Evolutionary conservation across 116 monocot genomes (phyloP), one percentile per base, ranked within the genome.

Genomic region (Posidonia oceanica): DNA sequence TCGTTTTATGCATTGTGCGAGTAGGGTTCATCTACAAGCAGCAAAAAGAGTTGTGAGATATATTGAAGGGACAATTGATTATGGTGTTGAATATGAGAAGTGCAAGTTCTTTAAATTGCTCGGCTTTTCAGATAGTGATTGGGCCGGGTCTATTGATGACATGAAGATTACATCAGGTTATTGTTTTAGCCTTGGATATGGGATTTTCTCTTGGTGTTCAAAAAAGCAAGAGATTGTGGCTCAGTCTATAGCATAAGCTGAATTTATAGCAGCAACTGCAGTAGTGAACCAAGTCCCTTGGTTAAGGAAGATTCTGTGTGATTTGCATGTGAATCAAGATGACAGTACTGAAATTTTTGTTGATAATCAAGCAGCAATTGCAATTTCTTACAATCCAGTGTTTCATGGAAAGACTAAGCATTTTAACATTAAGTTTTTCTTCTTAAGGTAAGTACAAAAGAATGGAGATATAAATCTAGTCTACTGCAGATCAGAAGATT

Each of bases 161-260:
- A 71, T 56, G 70, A 56, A 59, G n/a, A 71, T 57, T 29, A 29
- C 29, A 29, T 37, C 58, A 4, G n/a, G 40, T 14, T 59, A n/a
- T 71, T 54, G 14, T 39, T 59, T 59, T 12, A 39, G 21, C 14
- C 38, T 71, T 58, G 59, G 59, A 17, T 58, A 36, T 6, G 12
- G 70, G 0, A 37, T 39, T 39, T 56, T 71, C 15, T 71, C 57
- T 1, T 71, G 58, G 59, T 12, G 23, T 20, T 59, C 40, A 29
- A 71, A 71, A 36, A 71, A 40, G 58, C 59, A 71, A 58, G 12
- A 58, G 16, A 57, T 39, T 37, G 70, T 70, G 13, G 58, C 70
- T 14, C 56, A 69, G 51, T 69, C 68, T 3, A 11, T 51, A 1
- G 1, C 29, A 29, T 0, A 29, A 1, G 29, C 29, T 29, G 29